These are phyloP conservation scores for Dryas drummondii DNA, from an alignment of 306 rosid genomes.

Conservation along the genomic window DNA sequence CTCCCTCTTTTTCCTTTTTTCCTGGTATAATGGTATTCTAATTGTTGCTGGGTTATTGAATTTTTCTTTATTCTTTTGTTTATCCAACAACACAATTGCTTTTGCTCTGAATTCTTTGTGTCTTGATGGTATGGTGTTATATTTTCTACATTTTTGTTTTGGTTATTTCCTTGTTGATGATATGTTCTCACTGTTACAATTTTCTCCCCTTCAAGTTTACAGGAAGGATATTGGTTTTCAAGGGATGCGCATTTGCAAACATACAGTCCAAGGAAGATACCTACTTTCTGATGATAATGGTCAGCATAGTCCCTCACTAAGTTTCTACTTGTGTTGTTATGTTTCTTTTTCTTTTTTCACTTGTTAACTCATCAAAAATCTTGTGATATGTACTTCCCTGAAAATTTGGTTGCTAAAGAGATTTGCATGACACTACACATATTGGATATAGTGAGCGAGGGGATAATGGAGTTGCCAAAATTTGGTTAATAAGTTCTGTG, in stretches of 20 bases:
- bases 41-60: not conserved
- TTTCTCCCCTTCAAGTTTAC: slow-evolving; percentile 10
- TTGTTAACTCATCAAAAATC: not conserved
- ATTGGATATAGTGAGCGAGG: no score
- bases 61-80: not conserved
- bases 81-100: not conserved
- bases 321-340: not conserved
- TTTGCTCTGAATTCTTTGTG: not conserved
- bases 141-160: not conserved
- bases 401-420: not conserved
- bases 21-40: not conserved
- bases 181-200: not conserved
- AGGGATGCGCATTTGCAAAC: slow-evolving; percentile 44
- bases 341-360: not conserved
- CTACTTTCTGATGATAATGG: slow-evolving; percentile 77
- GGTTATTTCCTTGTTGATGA: not conserved
- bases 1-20: not conserved
- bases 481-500: not conserved
- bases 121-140: not conserved
- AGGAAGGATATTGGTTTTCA: slow-evolving; percentile 68
- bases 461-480: not conserved
- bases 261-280: slow-evolving; percentile 87
- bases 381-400: not conserved
- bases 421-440: not conserved
- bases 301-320: slow-evolving; percentile 19